Percentiles rank a stretch among this genome's conserved stretches.
phyloP scores from a whole-genome alignment of 192 early-diverging fungal genomes.

The Spizellomyces sp. region DNA sequence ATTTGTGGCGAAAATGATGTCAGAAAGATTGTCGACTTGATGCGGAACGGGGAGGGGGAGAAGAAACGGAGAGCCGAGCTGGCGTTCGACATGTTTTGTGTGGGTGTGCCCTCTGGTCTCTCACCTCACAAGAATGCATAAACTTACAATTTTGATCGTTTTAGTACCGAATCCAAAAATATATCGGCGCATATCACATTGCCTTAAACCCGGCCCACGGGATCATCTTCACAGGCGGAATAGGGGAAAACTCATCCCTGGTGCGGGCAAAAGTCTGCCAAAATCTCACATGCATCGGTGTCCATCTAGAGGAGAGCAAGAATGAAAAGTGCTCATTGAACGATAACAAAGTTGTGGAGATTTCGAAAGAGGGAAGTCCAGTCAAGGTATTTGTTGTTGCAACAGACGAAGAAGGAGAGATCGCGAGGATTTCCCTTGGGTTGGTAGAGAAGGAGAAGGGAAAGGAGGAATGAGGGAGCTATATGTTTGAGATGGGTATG shows the following conservation, averaged over 20 bases:
- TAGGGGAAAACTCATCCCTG: slow-evolving; percentile 40
- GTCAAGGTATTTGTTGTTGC: slow-evolving; percentile 37
- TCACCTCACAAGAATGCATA: neutral
- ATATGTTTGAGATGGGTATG: too few species aligned
- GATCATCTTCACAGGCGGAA: slow-evolving; percentile 48
- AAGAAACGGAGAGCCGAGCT: slow-evolving; percentile 30
- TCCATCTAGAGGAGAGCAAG: slow-evolving; percentile 9
- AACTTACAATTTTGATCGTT: neutral
- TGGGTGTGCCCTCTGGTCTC: slow-evolving; percentile 7
- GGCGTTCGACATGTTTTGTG: slow-evolving; percentile 43
- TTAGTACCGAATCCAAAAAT: slow-evolving; percentile 45
- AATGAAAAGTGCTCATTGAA: slow-evolving; percentile 20
- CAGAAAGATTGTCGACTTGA: slow-evolving; percentile 36
- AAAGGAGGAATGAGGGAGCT: too few species aligned
- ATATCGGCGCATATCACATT: slow-evolving; percentile 42
- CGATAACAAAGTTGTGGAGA: slow-evolving; percentile 11
- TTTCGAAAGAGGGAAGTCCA: neutral
- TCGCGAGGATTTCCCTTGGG: slow-evolving; percentile 4
- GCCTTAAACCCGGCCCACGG: slow-evolving; percentile 34
- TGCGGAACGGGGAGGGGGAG: neutral
- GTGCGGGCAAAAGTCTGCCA: slow-evolving; percentile 28
- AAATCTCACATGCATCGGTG: slow-evolving; percentile 28
- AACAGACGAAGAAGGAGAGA: slow-evolving; percentile 45
- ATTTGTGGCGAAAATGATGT: slow-evolving; percentile 41
- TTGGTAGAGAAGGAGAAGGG: too few species aligned